These are phyloP conservation scores for Tuber microsphaerosporum DNA, from an alignment of 495 filamentous ascomycete species.

Conservation along the genomic window DNA sequence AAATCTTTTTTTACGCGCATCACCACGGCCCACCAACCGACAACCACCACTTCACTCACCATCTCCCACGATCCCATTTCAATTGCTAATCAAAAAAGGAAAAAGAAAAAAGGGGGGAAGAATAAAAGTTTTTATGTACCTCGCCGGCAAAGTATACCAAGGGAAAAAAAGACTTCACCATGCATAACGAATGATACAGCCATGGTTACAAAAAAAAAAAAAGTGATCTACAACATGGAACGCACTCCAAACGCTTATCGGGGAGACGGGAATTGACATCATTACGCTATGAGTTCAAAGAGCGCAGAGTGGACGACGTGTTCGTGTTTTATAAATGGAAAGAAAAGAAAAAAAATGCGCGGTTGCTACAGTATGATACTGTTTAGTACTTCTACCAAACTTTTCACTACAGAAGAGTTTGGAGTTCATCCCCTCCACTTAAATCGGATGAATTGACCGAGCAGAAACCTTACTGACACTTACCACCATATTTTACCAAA, in stretches of 20 bases:
- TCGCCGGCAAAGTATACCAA: conserved; percentile 9
- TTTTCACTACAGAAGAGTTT: not conserved
- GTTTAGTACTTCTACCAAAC: not conserved
- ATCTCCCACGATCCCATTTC: not conserved
- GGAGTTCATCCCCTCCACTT: not conserved
- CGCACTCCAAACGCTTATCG: not conserved
- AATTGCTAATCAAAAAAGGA: not conserved
- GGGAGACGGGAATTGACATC: not conserved
- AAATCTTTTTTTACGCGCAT: not conserved
- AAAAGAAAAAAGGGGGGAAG: not conserved
- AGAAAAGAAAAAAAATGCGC: too few species aligned
- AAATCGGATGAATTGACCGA: not conserved
- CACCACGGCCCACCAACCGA: not conserved
- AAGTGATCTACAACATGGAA: not conserved
- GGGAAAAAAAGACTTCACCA: not conserved
- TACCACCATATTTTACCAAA: not conserved
- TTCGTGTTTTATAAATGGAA: not conserved
- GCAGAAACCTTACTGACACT: not conserved
- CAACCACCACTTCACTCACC: not conserved
- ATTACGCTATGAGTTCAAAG: not conserved
- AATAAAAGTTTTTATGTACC: not conserved
- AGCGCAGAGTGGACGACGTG: not conserved
- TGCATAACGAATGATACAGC: conserved; percentile 3
- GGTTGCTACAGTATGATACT: not conserved
- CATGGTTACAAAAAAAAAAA: conserved; percentile 15